A percentile compares a stretch with the other conserved stretches of the same genome.
Conservation (phyloP, 2,329 filamentous ascomycete species). For the Aspergillus fumigatus region DNA sequence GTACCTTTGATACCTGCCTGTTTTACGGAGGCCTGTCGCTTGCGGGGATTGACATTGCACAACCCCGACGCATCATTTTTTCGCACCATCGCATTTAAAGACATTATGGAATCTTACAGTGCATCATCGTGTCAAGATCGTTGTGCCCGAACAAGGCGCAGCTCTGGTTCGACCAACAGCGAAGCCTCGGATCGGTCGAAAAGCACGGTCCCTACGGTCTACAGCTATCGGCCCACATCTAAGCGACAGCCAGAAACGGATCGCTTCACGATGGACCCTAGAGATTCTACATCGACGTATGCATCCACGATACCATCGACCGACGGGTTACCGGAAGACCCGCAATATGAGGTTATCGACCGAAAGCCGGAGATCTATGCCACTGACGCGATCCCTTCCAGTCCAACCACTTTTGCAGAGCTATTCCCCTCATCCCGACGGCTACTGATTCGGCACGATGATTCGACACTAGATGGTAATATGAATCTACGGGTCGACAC, state of each 20-base stretch:
- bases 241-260: conserved; percentile 19
- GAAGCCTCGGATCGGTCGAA: conserved; percentile 34
- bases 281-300: conserved; percentile 72
- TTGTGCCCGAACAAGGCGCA: conserved; percentile 21
- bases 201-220: conserved; percentile 37
- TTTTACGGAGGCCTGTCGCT: neutral
- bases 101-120: conserved; percentile 27
- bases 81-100: conserved; percentile 6
- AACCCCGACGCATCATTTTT: neutral
- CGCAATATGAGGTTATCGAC: conserved; percentile 48
- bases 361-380: conserved; percentile 57
- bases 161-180: conserved; percentile 36
- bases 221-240: conserved; percentile 29
- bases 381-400: conserved; percentile 67
- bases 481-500: conserved; percentile 94
- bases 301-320: conserved; percentile 66
- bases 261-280: conserved; percentile 23
- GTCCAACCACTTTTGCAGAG: conserved; percentile 73
- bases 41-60: neutral
- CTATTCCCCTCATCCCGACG: conserved; percentile 83
- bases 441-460: conserved; percentile 81
- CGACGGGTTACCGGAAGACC: conserved; percentile 49
- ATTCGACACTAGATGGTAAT: conserved; percentile 85
- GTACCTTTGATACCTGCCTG: neutral
- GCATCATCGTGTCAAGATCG: conserved; percentile 20